Evolutionary conservation across 2,329 filamentous ascomycete species (phyloP), one percentile per base, ranked within the genome.

Genomic region (Aspergillus bombycis): DNA sequence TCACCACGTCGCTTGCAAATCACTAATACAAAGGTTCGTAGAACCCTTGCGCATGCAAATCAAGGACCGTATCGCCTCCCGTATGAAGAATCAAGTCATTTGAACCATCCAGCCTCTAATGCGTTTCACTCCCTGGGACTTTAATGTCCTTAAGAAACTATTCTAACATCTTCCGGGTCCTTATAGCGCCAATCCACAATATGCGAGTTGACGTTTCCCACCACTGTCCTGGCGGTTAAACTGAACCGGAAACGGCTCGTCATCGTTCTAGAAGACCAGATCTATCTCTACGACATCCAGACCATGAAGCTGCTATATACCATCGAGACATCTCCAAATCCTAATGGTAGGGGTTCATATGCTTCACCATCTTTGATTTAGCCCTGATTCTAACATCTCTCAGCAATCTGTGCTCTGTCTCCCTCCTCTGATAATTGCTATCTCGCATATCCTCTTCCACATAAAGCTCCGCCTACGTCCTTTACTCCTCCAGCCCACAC

Each of bases 271-370:
- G 95, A 99, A 77, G 93, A 97, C 72, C 91, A 97, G 76, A 96
- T 98, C 66, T 99, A 98, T 80, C 86, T 99, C 56, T 99, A 99
- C 82, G 95, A 99, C 78, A 98, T 99, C 69, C 93, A 94, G 79
- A 98, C 97, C 76, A 98, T 99, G 94, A 94, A 91, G 72, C 87
- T 98, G 63, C 84, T 98, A 46, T 91, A 93, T 78, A 96, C 93
- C 7, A 96, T 98, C 68, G 89, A 93, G 63, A 98, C 94, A 7
- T 97, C 94, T 4, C 92, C 95, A 8, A 99, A 99, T 73, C 92
- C 94, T 1, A 89, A 88, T 67, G 88, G 88, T 84, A 86, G 70
- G 71, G 52, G 50, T 26, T 28, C 6, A 43, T 16, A 46, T 45
- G 34, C 30, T 36, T 38, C 16, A 19, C 12, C 5, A 23, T 45